Percentiles rank a stretch among this genome's conserved stretches.
phyloP scores from a whole-genome alignment of 2,329 filamentous ascomycete species.

The Chaetomiaceae sp. region DNA sequence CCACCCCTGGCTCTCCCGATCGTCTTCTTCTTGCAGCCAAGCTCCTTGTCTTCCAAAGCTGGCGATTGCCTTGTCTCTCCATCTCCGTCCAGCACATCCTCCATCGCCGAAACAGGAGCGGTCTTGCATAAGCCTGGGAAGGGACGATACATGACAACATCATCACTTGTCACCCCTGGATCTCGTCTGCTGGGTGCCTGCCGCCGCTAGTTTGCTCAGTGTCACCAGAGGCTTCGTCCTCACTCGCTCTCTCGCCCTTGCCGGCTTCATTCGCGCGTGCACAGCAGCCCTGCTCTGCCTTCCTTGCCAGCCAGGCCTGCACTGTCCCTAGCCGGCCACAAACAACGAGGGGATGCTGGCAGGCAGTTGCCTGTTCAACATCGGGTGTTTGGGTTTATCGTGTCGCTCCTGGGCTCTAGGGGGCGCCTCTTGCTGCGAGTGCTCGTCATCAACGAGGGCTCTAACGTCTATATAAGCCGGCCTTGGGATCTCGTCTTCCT shows the following conservation, averaged over 20 bases:
- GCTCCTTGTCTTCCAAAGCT: no score
- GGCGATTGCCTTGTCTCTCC: no score
- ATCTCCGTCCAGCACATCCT: not conserved
- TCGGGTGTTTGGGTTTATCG: not conserved
- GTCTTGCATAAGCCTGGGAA: no score
- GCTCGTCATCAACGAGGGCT: no score
- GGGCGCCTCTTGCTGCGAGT: no score
- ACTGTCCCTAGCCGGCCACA: conserved; percentile 3
- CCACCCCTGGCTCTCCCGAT: no score
- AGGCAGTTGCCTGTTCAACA: conserved; percentile 3
- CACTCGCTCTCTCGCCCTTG: conserved; percentile 11
- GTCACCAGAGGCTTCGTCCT: not conserved
- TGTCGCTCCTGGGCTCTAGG: not conserved
- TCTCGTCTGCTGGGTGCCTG: conserved; percentile 2
- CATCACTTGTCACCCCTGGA: not conserved
- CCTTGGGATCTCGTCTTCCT: not conserved
- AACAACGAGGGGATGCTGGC: not conserved
- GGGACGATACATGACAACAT: no score
- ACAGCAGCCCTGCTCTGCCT: not conserved
- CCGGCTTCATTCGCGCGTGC: conserved; percentile 3
- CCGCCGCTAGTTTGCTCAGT: conserved; percentile 6
- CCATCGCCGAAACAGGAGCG: not conserved
- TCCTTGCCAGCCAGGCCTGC: conserved; percentile 1
- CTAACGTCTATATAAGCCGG: conserved; percentile 5
- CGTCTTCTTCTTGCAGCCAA: no score